Base-by-base conservation (phyloP, 352 stramenopile species). In the Phytophthora multivora region DNA sequence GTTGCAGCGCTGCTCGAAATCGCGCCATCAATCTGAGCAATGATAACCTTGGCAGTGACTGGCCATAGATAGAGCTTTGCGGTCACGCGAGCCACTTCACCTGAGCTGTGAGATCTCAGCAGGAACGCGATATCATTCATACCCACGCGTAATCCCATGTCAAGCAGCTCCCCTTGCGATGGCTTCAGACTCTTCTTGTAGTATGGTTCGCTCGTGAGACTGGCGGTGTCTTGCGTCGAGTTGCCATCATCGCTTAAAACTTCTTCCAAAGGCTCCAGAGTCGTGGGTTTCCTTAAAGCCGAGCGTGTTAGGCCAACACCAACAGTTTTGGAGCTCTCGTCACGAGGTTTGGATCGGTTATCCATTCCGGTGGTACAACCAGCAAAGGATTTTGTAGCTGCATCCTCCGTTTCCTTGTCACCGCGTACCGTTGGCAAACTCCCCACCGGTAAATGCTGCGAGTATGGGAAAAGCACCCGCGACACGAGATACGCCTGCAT, bases 21-120 rank as follows among this genome's bases (percentile, higher is more conserved):
- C 0, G 86, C 86, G 18, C 86, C 84, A 60, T 97, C 89, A 31
- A 96, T 80, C 38, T 97, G 86, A 5, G 76, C 83, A 36, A 96
- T 84, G 2, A 97, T 82, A 39, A 97, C 70, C 53, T 91, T 91
- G 19, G 80, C 64, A 0, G 79, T 80, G 5, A 85, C 69, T 30
- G 79, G 75, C 85, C 84, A 96, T 30, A 95, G 45, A 53, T 83
- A 95, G 31, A 95, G 21, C 28, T 81, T 86, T 16, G 83, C 73
- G 3, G 60, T 73, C 9, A 95, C 75, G 7, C 75, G 66, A 40
- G 65, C 64, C 28, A 75, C 30, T 30, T 75, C 56, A 7, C 51
- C 60, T 15, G 48, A 18, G 48, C 43, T 19, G 33, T 77, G 51
- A 1, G 57, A 66, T 28, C 33, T 57, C 25, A 89, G 28, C 9